phyloP scores from a whole-genome alignment of 306 rosid species.

The Ormosia semicastrata region DNA sequence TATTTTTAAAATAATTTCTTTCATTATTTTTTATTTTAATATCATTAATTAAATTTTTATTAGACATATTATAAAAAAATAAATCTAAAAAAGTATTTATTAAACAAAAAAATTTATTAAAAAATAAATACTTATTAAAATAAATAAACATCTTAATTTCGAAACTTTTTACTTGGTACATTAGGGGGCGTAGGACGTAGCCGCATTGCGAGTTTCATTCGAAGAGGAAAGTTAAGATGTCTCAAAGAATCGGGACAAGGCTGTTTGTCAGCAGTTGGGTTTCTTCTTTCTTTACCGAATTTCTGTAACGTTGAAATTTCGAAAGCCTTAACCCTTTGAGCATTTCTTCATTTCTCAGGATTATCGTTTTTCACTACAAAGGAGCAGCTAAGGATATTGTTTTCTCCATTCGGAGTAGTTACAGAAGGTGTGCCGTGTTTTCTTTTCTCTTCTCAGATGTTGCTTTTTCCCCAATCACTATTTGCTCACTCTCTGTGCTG shows the following conservation, averaged over 20 bases:
- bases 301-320: not conserved
- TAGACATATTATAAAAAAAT: too few relatives aligned
- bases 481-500: not conserved
- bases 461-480: not conserved
- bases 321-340: not conserved
- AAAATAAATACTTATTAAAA: too few relatives aligned
- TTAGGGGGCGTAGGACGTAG: too few relatives aligned
- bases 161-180: too few relatives aligned
- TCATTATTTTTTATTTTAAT: too few relatives aligned
- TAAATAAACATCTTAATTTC: too few relatives aligned
- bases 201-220: too few relatives aligned
- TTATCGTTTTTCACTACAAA: constrained; percentile 56
- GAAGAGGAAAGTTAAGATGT: constrained; percentile 33
- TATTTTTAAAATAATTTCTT: too few relatives aligned
- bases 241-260: constrained; percentile 40
- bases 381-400: constrained; percentile 46
- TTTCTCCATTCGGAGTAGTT: constrained; percentile 66
- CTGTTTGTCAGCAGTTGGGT: constrained; percentile 62
- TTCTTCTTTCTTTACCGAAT: not conserved
- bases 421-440: constrained; percentile 43
- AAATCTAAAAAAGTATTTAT: too few relatives aligned
- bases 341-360: constrained; percentile 43
- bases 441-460: not conserved
- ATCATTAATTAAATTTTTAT: too few relatives aligned
- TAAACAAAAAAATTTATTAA: too few relatives aligned